Evolutionary conservation across 2,329 filamentous ascomycete genomes (phyloP).

Genomic region (Pestalotiopsis sp.): DNA sequence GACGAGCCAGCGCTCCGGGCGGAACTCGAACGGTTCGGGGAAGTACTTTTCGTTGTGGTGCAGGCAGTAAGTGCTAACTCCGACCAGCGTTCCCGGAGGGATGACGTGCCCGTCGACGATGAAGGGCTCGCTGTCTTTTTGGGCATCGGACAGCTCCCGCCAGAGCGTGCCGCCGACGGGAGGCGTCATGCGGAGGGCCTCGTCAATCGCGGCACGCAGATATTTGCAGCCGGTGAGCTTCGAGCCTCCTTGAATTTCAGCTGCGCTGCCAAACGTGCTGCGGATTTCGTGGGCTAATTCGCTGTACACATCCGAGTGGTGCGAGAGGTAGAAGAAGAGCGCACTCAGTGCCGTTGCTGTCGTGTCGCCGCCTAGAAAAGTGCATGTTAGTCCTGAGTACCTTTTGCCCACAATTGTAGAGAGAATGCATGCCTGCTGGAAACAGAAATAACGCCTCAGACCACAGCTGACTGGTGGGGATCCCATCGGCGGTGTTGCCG

Average conservation of each 20-base stretch:
- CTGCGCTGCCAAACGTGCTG: constrained; percentile 31
- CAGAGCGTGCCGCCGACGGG: constrained; percentile 36
- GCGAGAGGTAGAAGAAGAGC: constrained; percentile 35
- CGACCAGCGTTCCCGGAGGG: constrained; percentile 33
- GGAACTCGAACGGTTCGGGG: constrained; percentile 25
- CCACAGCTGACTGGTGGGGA: background rate
- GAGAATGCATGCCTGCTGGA: background rate
- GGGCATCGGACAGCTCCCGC: constrained; percentile 22
- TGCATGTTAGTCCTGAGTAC: background rate
- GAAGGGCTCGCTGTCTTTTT: background rate
- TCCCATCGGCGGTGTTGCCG: constrained; percentile 8
- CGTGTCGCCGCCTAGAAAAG: constrained; percentile 25
- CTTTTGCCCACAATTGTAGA: background rate
- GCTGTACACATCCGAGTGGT: constrained; percentile 25
- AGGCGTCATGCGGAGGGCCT: constrained; percentile 47
- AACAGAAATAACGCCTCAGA: constrained; percentile 9
- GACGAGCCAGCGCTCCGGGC: constrained; percentile 37
- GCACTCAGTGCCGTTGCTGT: constrained; percentile 32
- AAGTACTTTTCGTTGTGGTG: constrained; percentile 35
- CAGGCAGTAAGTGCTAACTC: constrained; percentile 32
- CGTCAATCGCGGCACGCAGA: constrained; percentile 47
- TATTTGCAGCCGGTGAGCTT: constrained; percentile 37
- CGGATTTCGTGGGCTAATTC: constrained; percentile 32
- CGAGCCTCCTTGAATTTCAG: constrained; percentile 25
- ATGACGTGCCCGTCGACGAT: constrained; percentile 30